Conservation (phyloP, 164 flowering plant species). For the Kalanchoe fedtschenkoi region DNA sequence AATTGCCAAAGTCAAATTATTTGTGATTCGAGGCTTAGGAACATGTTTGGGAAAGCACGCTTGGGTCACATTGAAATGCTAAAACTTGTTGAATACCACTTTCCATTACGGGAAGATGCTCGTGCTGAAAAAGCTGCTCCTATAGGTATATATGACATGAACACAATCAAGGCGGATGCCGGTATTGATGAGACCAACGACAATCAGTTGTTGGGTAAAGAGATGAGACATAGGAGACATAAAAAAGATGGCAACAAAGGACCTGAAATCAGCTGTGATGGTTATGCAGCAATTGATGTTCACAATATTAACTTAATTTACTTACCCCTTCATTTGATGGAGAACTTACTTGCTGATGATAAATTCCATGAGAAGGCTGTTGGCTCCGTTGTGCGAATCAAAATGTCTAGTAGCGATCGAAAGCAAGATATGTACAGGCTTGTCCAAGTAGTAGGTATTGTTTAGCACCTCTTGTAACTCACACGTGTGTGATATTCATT, state of each 20-base stretch:
- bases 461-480: background rate
- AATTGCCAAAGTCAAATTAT: conserved; percentile 59
- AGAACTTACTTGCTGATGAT: conserved; percentile 54
- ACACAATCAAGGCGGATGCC: conserved; percentile 9
- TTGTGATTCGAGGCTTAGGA: conserved; percentile 75
- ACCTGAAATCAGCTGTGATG: conserved; percentile 26
- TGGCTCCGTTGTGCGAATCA: conserved; percentile 78
- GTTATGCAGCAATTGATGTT: conserved; percentile 53
- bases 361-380: conserved; percentile 59
- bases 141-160: conserved; percentile 14
- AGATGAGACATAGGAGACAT: conserved; percentile 24
- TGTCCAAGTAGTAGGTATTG: conserved; percentile 81
- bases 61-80: conserved; percentile 94
- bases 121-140: conserved; percentile 25
- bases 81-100: conserved; percentile 80
- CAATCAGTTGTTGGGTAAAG: conserved; percentile 17
- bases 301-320: conserved; percentile 51
- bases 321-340: conserved; percentile 60
- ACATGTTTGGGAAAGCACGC: conserved; percentile 66
- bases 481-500: background rate
- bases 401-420: conserved; percentile 54
- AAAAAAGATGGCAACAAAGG: conserved; percentile 26
- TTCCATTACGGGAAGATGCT: conserved; percentile 42
- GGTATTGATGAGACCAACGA: conserved; percentile 15
- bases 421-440: conserved; percentile 85